phyloP scores from a whole-genome alignment of 192 early-diverging fungal genomes.

The Umbelopsis ramanniana region DNA sequence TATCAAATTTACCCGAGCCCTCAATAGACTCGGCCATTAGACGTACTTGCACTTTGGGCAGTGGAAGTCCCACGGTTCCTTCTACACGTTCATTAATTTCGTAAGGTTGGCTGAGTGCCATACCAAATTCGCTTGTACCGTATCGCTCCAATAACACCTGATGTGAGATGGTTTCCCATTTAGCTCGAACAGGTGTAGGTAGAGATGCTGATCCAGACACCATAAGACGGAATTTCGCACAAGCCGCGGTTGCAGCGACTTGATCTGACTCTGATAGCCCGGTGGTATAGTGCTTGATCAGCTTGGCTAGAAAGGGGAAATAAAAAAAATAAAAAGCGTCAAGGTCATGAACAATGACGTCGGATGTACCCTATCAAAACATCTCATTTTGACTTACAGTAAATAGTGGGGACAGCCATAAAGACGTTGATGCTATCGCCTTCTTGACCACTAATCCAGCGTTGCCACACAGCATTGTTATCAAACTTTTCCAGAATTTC shows the following conservation, averaged over 20 bases:
- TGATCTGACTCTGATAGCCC: conserved; percentile 33
- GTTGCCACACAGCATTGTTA: conserved; percentile 63
- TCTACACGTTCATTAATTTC: conserved; percentile 39
- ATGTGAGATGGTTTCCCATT: conserved; percentile 71
- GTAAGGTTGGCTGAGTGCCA: conserved; percentile 77
- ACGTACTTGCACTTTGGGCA: conserved; percentile 68
- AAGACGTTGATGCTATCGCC: conserved; percentile 67
- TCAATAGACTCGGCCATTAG: conserved; percentile 54
- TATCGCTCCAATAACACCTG: conserved; percentile 83
- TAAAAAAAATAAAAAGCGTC: too few species aligned
- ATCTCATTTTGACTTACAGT: conserved; percentile 38
- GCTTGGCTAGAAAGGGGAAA: conserved; percentile 51
- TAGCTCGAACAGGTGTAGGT: conserved; percentile 66
- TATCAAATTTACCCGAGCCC: conserved; percentile 35
- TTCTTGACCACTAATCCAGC: conserved; percentile 49
- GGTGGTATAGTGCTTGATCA: conserved; percentile 59
- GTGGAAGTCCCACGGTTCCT: conserved; percentile 77
- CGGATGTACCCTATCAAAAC: neutral
- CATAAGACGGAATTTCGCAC: conserved; percentile 74
- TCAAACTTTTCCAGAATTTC: conserved; percentile 81
- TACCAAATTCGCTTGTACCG: conserved; percentile 91
- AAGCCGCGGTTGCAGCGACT: conserved; percentile 46
- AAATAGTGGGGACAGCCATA: conserved; percentile 92
- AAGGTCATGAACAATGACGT: neutral
- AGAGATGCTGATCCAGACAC: conserved; percentile 80